Percentiles rank a stretch among this genome's conserved stretches.
phyloP scores from a whole-genome alignment of 768 basidiomycete species.

The Panus rudis region DNA sequence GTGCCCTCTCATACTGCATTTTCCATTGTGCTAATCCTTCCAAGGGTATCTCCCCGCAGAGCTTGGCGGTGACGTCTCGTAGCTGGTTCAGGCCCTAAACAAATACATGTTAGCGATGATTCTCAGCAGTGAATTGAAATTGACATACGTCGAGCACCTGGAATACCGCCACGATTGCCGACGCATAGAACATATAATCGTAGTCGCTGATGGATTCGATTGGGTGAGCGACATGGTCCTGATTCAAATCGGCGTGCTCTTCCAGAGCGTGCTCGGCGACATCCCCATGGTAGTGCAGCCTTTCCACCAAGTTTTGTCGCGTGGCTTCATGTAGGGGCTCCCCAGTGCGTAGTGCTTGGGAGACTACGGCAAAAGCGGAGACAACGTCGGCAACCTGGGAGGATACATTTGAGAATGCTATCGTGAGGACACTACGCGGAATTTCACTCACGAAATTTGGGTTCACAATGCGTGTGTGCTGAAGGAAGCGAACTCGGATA shows the following conservation, averaged over 20 bases:
- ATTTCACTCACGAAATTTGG: constrained; percentile 52
- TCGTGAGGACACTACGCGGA: constrained; percentile 15
- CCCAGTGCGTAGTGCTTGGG: constrained; percentile 37
- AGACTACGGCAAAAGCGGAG: constrained; percentile 34
- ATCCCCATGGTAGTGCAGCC: constrained; percentile 37
- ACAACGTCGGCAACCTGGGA: constrained; percentile 37
- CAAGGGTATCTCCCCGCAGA: constrained; percentile 37
- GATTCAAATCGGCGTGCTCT: neutral
- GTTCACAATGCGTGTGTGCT: constrained; percentile 43
- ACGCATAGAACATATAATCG: constrained; percentile 35
- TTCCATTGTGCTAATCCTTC: constrained; percentile 33
- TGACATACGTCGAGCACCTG: constrained; percentile 28
- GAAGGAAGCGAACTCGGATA: constrained; percentile 35
- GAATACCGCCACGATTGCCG: constrained; percentile 31
- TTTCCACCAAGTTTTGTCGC: constrained; percentile 34
- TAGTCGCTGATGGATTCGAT: constrained; percentile 15
- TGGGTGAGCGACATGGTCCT: constrained; percentile 10
- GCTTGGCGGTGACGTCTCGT: constrained; percentile 26
- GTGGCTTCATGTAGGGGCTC: constrained; percentile 38
- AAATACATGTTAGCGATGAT: neutral
- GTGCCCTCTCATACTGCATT: constrained; percentile 26
- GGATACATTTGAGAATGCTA: neutral
- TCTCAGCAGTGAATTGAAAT: neutral
- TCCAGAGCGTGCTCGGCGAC: constrained; percentile 5
- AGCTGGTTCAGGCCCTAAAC: constrained; percentile 31